Percentiles rank a stretch among this genome's conserved stretches.
Conservation (phyloP, 495 filamentous ascomycete genomes). For the Hyaloscypha variabilis region DNA sequence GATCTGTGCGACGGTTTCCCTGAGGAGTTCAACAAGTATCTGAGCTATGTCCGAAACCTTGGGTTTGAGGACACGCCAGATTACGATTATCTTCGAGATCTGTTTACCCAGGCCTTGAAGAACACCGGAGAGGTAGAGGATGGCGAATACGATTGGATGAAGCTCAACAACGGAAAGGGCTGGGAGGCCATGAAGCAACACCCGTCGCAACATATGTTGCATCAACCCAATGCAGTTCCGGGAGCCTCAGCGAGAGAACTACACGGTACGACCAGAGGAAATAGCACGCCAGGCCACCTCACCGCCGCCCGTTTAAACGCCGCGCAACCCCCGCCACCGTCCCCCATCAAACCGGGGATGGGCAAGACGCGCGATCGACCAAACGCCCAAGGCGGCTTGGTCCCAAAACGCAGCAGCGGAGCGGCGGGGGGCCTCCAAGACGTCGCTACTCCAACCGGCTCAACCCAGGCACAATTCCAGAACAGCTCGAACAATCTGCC, state of each 20-base stretch:
- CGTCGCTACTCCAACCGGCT: constrained; percentile 75
- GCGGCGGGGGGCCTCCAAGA: constrained; percentile 70
- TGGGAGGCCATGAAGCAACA: constrained; percentile 92
- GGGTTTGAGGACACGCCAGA: constrained; percentile 98
- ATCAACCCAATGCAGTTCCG: constrained; percentile 71
- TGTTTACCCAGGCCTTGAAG: constrained; percentile 97
- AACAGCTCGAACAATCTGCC: constrained; percentile 85
- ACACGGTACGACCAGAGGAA: constrained; percentile 59
- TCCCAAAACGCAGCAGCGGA: constrained; percentile 74
- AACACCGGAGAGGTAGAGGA: constrained; percentile 94
- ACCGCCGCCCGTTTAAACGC: constrained; percentile 96
- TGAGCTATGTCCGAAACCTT: constrained; percentile 95
- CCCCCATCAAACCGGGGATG: constrained; percentile 78
- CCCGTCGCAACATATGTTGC: constrained; percentile 72
- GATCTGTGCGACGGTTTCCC: constrained; percentile 97
- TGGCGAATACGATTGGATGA: constrained; percentile 99
- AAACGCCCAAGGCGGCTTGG: constrained; percentile 74
- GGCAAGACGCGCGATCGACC: constrained; percentile 77
- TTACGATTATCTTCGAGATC: constrained; percentile 95
- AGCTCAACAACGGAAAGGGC: constrained; percentile 91
- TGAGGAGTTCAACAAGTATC: constrained; percentile 97
- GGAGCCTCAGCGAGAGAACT: constrained; percentile 79
- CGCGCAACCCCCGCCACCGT: constrained; percentile 87
- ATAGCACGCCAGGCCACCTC: constrained; percentile 65
- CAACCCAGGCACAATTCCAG: constrained; percentile 89